Evolutionary conservation across 495 filamentous ascomycete genomes (phyloP).

Genomic region (Pyrenula aspistea): DNA sequence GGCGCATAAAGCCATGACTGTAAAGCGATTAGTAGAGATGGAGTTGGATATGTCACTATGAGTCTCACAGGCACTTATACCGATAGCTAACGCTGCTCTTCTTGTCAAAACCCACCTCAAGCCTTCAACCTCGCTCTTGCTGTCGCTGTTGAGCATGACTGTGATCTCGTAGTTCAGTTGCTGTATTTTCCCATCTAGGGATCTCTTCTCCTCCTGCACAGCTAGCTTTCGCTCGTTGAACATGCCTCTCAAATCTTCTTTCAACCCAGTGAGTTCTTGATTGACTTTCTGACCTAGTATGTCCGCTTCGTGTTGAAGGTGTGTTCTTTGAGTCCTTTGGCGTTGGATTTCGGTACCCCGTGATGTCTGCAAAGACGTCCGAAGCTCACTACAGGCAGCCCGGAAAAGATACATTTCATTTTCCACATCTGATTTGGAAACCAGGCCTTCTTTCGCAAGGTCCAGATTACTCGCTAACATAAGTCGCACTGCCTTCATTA

Average conservation of each 20-base stretch:
- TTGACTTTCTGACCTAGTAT: constrained; percentile 71
- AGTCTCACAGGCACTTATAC: constrained; percentile 25
- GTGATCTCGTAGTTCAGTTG: constrained; percentile 92
- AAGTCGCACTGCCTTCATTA: constrained; percentile 79
- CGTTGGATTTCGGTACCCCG: constrained; percentile 44
- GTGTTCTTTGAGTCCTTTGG: constrained; percentile 67
- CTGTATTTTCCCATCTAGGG: constrained; percentile 73
- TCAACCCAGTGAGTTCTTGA: constrained; percentile 66
- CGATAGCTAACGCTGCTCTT: constrained; percentile 71
- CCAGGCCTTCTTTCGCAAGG: constrained; percentile 60
- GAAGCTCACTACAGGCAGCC: constrained; percentile 85
- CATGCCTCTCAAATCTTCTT: constrained; percentile 87
- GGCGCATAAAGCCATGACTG: background rate
- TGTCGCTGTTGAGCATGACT: constrained; percentile 71
- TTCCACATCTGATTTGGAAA: constrained; percentile 68
- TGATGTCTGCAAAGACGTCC: constrained; percentile 56
- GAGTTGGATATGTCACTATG: too few relatives aligned
- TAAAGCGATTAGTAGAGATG: background rate
- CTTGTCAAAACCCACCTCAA: constrained; percentile 83
- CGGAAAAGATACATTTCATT: constrained; percentile 90
- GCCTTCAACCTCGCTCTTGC: constrained; percentile 81
- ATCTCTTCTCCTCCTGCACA: constrained; percentile 72
- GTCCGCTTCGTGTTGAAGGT: constrained; percentile 88
- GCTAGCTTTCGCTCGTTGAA: constrained; percentile 95
- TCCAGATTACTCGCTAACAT: constrained; percentile 69